Percentiles rank a stretch among this genome's conserved stretches.
These are phyloP conservation scores for Trichoderma simmonsii DNA, from an alignment of 2,329 filamentous ascomycete genomes.

Conservation along the genomic window DNA sequence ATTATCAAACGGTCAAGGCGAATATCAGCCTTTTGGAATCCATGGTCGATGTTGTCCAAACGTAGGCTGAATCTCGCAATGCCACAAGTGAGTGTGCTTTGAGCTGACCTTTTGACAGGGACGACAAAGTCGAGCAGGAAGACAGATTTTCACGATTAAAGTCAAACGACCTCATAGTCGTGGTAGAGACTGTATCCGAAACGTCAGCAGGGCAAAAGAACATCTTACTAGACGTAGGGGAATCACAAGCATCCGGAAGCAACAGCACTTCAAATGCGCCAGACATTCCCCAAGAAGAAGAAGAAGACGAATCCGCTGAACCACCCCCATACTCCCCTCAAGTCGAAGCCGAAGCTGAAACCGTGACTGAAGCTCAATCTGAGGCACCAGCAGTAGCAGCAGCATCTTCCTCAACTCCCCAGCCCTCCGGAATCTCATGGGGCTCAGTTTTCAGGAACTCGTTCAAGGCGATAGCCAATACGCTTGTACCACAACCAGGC, in stretches of 20 bases:
- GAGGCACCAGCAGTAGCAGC: background rate
- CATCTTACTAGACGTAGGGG: conserved; percentile 18
- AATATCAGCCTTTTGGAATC: conserved; percentile 23
- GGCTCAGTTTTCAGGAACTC: conserved; percentile 33
- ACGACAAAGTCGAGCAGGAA: conserved; percentile 28
- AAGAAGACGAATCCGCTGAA: conserved; percentile 8
- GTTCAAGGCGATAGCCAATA: conserved; percentile 36
- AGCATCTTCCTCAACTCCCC: conserved; percentile 17
- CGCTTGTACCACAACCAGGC: conserved; percentile 34
- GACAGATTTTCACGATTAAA: conserved; percentile 22
- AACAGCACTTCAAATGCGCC: conserved; percentile 17
- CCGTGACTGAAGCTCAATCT: background rate
- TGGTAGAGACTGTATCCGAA: conserved; percentile 22
- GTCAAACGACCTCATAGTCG: conserved; percentile 23
- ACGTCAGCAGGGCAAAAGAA: conserved; percentile 21
- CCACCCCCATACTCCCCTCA: conserved; percentile 27
- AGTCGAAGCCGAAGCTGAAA: background rate
- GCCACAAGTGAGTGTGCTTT: background rate
- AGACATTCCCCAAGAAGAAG: conserved; percentile 15
- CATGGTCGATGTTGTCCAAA: conserved; percentile 23
- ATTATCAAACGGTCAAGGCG: conserved; percentile 22
- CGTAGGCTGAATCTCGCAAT: conserved; percentile 19
- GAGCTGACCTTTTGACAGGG: background rate
- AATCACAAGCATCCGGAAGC: background rate
- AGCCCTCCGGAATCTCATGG: conserved; percentile 21